These are phyloP conservation scores for Pichia rugopelliculosa DNA, from an alignment of 805 yeast species.

Conservation along the genomic window DNA sequence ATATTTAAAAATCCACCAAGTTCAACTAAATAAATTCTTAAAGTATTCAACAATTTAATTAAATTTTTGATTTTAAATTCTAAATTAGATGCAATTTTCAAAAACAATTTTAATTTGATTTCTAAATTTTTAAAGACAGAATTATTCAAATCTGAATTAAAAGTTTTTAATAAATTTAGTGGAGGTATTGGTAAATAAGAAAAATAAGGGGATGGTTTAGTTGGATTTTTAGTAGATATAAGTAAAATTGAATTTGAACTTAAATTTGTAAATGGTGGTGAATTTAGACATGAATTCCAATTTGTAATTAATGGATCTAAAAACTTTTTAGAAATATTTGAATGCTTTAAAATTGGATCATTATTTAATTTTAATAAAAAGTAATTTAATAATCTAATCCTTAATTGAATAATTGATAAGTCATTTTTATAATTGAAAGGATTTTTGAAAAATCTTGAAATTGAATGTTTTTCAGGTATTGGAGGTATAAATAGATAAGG, in stretches of 20 bases:
- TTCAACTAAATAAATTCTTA: constrained; percentile 37
- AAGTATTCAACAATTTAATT: constrained; percentile 32
- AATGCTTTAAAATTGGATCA: constrained; percentile 29
- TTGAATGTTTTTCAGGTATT: constrained; percentile 78
- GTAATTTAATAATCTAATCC: constrained; percentile 38
- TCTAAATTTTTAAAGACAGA: constrained; percentile 25
- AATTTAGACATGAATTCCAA: constrained; percentile 40
- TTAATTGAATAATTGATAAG: constrained; percentile 34
- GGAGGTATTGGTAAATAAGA: constrained; percentile 40
- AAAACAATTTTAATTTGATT: constrained; percentile 12
- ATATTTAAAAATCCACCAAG: constrained; percentile 52
- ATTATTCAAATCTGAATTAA: constrained; percentile 20
- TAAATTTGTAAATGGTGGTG: constrained; percentile 32
- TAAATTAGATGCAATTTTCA: constrained; percentile 20
- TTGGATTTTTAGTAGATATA: constrained; percentile 44
- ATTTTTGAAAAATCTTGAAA: constrained; percentile 29
- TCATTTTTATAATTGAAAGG: constrained; percentile 29
- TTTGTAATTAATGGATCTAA: constrained; percentile 43
- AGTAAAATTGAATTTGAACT: constrained; percentile 42
- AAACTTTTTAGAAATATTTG: constrained; percentile 38
- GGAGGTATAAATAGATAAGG: constrained; percentile 93
- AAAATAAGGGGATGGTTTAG: constrained; percentile 42
- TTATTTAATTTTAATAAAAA: constrained; percentile 36
- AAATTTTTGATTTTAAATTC: constrained; percentile 33
- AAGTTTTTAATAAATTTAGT: constrained; percentile 21